phyloP scores from a whole-genome alignment of 768 basidiomycete species.

The Trametes meyenii region DNA sequence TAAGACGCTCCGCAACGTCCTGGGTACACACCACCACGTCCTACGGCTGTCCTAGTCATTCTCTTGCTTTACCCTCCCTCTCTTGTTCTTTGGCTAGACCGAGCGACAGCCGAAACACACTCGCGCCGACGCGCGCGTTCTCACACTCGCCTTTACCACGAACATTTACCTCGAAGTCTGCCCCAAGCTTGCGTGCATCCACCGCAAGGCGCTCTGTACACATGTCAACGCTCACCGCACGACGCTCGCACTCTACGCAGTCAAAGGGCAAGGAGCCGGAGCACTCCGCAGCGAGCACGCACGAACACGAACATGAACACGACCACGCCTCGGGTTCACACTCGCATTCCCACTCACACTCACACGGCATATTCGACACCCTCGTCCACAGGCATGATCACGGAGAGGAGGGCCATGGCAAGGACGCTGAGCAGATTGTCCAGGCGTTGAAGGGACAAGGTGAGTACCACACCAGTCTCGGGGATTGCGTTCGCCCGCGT shows the following conservation, averaged over 20 bases:
- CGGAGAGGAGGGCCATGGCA: constrained; percentile 56
- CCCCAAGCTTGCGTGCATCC: neutral
- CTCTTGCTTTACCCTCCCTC: neutral
- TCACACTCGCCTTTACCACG: neutral
- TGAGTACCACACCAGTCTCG: constrained; percentile 37
- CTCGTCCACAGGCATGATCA: constrained; percentile 64
- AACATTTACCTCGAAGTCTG: neutral
- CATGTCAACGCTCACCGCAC: constrained; percentile 15
- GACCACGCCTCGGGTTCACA: constrained; percentile 37
- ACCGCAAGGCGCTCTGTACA: neutral
- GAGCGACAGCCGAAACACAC: constrained; percentile 9
- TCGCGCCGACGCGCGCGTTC: constrained; percentile 12
- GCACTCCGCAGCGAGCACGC: constrained; percentile 5
- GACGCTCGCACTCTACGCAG: constrained; percentile 21
- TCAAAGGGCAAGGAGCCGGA: constrained; percentile 32
- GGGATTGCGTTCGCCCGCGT: too few relatives aligned
- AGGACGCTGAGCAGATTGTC: constrained; percentile 69
- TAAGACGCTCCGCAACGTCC: constrained; percentile 15
- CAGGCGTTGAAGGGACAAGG: constrained; percentile 68
- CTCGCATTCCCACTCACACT: constrained; percentile 50
- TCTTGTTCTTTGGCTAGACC: neutral
- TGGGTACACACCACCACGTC: constrained; percentile 3
- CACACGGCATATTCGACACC: constrained; percentile 59
- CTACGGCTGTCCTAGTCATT: neutral
- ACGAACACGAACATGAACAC: constrained; percentile 25